Evolutionary conservation across 2,329 filamentous ascomycete species (phyloP), one percentile per base, ranked within the genome.

Genomic region (Spiromastix sp.): DNA sequence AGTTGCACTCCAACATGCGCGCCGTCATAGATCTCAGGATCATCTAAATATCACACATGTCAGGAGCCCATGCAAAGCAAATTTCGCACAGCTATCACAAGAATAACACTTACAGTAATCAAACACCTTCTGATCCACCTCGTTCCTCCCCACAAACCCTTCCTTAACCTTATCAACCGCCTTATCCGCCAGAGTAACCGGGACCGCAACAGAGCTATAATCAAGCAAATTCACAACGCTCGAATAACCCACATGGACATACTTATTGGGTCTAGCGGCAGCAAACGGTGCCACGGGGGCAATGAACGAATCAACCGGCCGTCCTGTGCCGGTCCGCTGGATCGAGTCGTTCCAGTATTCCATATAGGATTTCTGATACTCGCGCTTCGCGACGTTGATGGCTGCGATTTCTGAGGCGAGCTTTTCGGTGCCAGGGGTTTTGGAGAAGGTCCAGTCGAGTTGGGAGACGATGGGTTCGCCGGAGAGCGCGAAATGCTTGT

Each of bases 321-420:
- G 59, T 1, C 65, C 64, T 2, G 57, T 71, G 17, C 64, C 66
- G 0, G 71, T 74, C 13, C 59, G 26, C 3, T 60, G 50, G 0
- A 54, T 59, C 0, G 72, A 77, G 10, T 60, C 66, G 41, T 77
- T 77, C 75, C 74, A 79, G 47, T 77, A 79, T 34, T 79, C 74
- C 52, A 75, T 66, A 43, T 79, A 80, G 12, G 62, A 54, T 39
- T 70, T 71, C 45, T 77, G 71, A 32, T 66, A 71, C 17, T 69
- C 60, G 1, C 74, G 61, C 39, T 73, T 73, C 11, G 56, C 52
- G 2, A 77, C 52, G 4, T 77, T 78, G 30, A 66, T 44, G 2
- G 52, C 58, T 30, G 67, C 62, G 34, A 71, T 62, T 16, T 64
- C 55, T 4, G 45, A 52, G 1, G 63, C 64, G 28, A 45, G 66